A percentile compares a stretch with the other conserved stretches of the same genome.
Evolutionary conservation across 2,329 filamentous ascomycete species (phyloP).

Genomic region (Simplicillium sp.): DNA sequence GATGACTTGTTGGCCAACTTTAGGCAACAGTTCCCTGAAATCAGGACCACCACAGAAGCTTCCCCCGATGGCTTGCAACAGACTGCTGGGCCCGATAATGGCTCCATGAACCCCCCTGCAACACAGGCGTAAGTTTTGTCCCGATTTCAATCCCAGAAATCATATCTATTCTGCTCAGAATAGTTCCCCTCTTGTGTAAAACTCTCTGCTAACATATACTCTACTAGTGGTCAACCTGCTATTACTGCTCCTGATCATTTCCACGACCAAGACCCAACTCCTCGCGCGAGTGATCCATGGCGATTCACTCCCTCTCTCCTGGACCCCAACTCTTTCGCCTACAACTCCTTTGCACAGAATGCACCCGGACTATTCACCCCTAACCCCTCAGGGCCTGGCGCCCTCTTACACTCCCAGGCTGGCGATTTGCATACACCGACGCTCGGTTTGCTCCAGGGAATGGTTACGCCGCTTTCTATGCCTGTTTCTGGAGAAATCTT

Average conservation of each 20-base stretch:
- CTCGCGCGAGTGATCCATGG: constrained; percentile 72
- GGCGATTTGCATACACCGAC: constrained; percentile 81
- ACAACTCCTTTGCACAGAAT: constrained; percentile 70
- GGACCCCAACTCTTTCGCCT: constrained; percentile 76
- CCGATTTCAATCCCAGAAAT: no score
- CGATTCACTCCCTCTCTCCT: constrained; percentile 82
- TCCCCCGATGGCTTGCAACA: constrained; percentile 27
- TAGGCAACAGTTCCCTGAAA: constrained; percentile 71
- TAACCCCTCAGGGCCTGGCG: constrained; percentile 71
- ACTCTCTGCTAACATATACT: no score
- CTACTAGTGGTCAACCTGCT: neutral
- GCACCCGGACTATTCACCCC: constrained; percentile 80
- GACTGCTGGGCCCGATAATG: constrained; percentile 15
- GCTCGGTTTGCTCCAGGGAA: constrained; percentile 62
- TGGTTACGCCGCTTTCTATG: constrained; percentile 75
- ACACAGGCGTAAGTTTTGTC: no score
- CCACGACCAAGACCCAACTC: constrained; percentile 71
- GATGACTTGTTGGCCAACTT: constrained; percentile 79
- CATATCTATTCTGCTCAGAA: no score
- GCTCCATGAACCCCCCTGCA: no score
- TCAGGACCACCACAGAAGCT: constrained; percentile 43
- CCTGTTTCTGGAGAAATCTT: constrained; percentile 58
- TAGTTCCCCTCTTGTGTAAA: no score
- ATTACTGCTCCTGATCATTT: constrained; percentile 19
- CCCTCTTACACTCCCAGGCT: constrained; percentile 72